Base-by-base conservation (phyloP, 352 stramenopile species). In the Peronosclerospora sorghi region DNA sequence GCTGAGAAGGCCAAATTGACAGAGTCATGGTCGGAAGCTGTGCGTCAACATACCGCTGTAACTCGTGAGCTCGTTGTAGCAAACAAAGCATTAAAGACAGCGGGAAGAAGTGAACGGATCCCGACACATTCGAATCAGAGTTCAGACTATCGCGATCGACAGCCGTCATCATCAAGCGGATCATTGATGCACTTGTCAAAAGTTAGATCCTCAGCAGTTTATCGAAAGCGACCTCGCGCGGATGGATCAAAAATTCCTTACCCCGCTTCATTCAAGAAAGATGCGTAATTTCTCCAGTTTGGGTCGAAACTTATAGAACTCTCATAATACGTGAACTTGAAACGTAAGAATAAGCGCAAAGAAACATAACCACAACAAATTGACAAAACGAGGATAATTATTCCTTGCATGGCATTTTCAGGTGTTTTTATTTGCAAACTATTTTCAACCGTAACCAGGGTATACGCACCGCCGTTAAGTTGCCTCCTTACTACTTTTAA, bases 31-130 rank as follows among this genome's bases (percentile, higher is more conserved):
- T 52, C 43, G 15, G 53, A 47, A 17, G 55, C 57, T 1, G 55
- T 62, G 28, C 65, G 74, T 42, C 69, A 62, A 27, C 66, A 84
- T 30, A 69, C 56, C 35, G 69, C 81, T 18, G 53, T 58, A 5
- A 65, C 62, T 23, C 71, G 67, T 23, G 41, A 60, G 5, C 51
- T 83, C 15, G 66, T 57, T 5, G 41, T 48, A 15, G 47, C 42
- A 0, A 62, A 41, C 13, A 81, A 65, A 15, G 8, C 26, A 7
- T 17, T 14, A 5, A 7, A n/a, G 14, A 34, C n/a, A 6, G 23
- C 12, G 29, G 5, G 12, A 13, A 49, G 2, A 8, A 10, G 23
- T 12, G 24, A 39, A 51, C 36, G 27, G 3, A 26, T 26, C 6
- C 6, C 21, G 6, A 26, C 4, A 26, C 21, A 26, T 26, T 32